These are phyloP conservation scores for Penicillium cataractarum DNA, from an alignment of 495 filamentous ascomycete genomes.

Conservation along the genomic window DNA sequence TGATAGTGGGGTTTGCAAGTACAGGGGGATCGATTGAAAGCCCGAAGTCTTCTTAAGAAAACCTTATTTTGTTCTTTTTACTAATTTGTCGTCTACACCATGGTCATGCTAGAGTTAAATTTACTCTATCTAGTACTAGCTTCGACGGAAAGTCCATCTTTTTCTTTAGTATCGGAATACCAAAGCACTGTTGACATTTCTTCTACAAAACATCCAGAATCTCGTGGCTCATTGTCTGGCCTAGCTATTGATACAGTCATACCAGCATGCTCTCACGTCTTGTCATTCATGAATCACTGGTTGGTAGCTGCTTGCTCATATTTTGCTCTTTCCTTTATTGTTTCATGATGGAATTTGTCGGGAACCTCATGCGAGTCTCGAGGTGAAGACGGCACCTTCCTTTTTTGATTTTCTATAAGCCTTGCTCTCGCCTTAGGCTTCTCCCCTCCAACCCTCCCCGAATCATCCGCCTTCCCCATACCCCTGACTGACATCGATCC, in stretches of 20 bases:
- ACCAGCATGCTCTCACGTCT: not conserved
- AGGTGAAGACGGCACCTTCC: not conserved
- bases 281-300: not conserved
- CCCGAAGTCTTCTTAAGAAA: not conserved
- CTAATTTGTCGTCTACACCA: not conserved
- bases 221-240: not conserved
- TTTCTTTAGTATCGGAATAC: not conserved
- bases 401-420: not conserved
- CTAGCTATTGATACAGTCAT: not conserved
- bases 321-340: not conserved
- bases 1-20: not conserved
- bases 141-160: not conserved
- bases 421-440: not conserved
- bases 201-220: not conserved
- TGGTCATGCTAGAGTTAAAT: not conserved
- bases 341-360: not conserved
- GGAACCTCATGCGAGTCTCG: not conserved
- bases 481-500: not conserved
- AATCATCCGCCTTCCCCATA: not conserved
- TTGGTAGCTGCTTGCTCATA: no score
- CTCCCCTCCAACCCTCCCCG: not conserved
- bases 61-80: not conserved
- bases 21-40: not conserved
- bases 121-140: not conserved
- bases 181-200: not conserved